A percentile compares a stretch with the other conserved stretches of the same genome.
Conservation (phyloP, 176 grass and related monocot species). For the Sorghum bicolor region Sorghum_bicolor_NCBIv3 NC_012877.2:61281501-61282000, state of each 20-base stretch:
- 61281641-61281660: conserved; percentile 28
- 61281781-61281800: conserved; percentile 23
- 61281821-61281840: conserved; percentile 81
- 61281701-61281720: neutral
- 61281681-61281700: neutral
- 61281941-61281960: conserved; percentile 62
- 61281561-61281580: conserved; percentile 64
- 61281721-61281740: conserved; percentile 19
- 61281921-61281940: conserved; percentile 88
- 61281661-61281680: conserved; percentile 25
- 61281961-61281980: conserved; percentile 60
- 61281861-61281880: conserved; percentile 47
- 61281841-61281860: conserved; percentile 63
- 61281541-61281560: conserved; percentile 18
- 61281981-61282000: conserved; percentile 30
- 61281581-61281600: conserved; percentile 72
- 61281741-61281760: neutral
- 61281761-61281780: neutral
- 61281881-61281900: conserved; percentile 42
- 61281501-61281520: no score
- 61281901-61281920: conserved; percentile 55
- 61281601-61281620: conserved; percentile 59
- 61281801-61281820: conserved; percentile 66
- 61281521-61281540: neutral
- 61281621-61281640: conserved; percentile 25